Conservation (phyloP, 345 rosid species). For the Pistacia atlantica region DNA sequence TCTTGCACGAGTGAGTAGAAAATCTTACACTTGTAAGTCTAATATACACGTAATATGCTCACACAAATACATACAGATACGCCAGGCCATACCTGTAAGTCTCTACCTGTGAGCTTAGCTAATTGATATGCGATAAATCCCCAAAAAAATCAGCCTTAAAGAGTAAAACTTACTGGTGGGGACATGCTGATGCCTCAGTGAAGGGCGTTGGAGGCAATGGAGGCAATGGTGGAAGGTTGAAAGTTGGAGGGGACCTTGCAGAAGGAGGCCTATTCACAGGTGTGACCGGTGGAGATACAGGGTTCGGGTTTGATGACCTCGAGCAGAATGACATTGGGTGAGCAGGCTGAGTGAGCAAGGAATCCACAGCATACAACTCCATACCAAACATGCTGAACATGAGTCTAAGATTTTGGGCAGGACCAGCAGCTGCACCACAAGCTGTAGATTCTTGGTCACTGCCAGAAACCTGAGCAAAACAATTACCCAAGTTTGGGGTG, state of each 20-base stretch:
- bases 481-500: slow-evolving; percentile 69
- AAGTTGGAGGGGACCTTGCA: slow-evolving; percentile 41
- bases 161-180: slow-evolving; percentile 62
- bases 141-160: neutral
- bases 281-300: slow-evolving; percentile 38
- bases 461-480: slow-evolving; percentile 65
- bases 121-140: neutral
- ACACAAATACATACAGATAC: neutral
- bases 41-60: neutral
- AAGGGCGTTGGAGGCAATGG: slow-evolving; percentile 44
- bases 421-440: slow-evolving; percentile 63
- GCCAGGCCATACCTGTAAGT: neutral
- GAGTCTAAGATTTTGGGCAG: slow-evolving; percentile 57
- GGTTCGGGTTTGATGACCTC: slow-evolving; percentile 32
- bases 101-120: neutral
- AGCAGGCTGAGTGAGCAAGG: slow-evolving; percentile 73
- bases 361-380: slow-evolving; percentile 54
- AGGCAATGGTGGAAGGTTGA: slow-evolving; percentile 59
- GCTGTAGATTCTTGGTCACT: slow-evolving; percentile 40
- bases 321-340: slow-evolving; percentile 72
- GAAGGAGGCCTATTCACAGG: slow-evolving; percentile 27
- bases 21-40: neutral
- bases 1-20: too few relatives aligned
- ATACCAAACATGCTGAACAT: slow-evolving; percentile 54
- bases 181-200: slow-evolving; percentile 74